These are phyloP conservation scores for Volvariella surrecta DNA, from an alignment of 1,284 basidiomycete genomes.

Conservation along the genomic window DNA sequence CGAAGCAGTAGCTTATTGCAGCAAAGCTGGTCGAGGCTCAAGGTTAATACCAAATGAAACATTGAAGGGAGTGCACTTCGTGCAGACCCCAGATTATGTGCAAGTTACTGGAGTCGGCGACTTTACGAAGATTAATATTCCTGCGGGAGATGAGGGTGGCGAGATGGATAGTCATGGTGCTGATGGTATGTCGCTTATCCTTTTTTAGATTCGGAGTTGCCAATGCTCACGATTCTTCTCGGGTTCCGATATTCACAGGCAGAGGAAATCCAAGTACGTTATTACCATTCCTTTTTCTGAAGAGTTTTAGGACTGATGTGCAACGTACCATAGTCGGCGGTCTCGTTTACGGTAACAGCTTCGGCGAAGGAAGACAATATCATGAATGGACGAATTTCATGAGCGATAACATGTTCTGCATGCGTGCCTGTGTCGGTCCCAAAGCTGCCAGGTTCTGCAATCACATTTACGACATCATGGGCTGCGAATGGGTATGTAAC, in stretches of 20 bases:
- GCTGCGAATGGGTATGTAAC: conserved; percentile 14
- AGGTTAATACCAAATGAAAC: conserved; percentile 24
- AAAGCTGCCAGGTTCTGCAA: conserved; percentile 28
- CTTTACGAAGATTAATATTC: conserved; percentile 21
- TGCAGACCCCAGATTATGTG: conserved; percentile 21
- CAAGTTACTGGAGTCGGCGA: conserved; percentile 26
- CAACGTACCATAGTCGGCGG: conserved; percentile 31
- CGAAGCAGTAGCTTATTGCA: conserved; percentile 54
- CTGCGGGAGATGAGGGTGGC: conserved; percentile 20
- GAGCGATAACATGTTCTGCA: conserved; percentile 31
- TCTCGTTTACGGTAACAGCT: background rate
- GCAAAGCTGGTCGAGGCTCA: conserved; percentile 35
- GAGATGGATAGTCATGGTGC: conserved; percentile 60
- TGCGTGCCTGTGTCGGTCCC: conserved; percentile 39
- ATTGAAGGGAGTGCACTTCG: conserved; percentile 22
- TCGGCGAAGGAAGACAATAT: conserved; percentile 1
- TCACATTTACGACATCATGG: conserved; percentile 24
- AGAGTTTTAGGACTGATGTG: conserved; percentile 31
- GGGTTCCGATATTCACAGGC: conserved; percentile 9
- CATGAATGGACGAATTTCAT: conserved; percentile 30
- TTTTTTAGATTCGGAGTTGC: too few species aligned
- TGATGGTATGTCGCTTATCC: conserved; percentile 23
- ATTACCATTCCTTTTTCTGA: conserved; percentile 40
- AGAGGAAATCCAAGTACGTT: conserved; percentile 28
- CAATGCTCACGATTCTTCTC: conserved; percentile 1